Base-by-base conservation (phyloP, 129 eudicot genomes). In the Pseudognaphalium luteoalbum region DNA sequence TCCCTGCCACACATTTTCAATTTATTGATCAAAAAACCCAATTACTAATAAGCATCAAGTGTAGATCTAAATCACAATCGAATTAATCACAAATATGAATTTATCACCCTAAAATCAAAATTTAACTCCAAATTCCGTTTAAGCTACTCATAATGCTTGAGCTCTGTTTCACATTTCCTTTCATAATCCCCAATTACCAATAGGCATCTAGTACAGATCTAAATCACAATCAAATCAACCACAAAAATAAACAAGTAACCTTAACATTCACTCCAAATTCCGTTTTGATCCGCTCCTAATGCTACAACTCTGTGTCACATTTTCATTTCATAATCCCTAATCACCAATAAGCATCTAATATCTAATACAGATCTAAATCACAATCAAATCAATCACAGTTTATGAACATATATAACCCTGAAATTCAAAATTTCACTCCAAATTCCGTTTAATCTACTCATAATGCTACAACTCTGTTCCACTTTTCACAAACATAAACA, bases 351-450 rank as follows among this genome's bases (percentile, higher is more conserved):
- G 64, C 50, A 70, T 78, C 72, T 54, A 15, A 14, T 21, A 70
- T 78, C 72, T 54, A 15, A 14, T 21, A 78, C 3, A 71, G 66
- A 71, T 62, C 61, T 78, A 63, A 15, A 61, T 30, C 72, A 52
- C 42, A 71, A 51, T 17, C 66, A 63, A 71, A 64, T 10, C 73
- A 56, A 3, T 64, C 25, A 37, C 44, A 71, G 3, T 51, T 25
- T 1, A 56, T 22, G 52, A 54, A 65, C 28, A 73, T 17, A 73
- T 17, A 66, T 19, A 60, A 29, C 44, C 5, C 16, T 60, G 19
- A 2, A 33, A 58, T 41, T 29, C 70, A 73, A 71, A 63, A 63
- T 11, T 74, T 34, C 20, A 34, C 59, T 35, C 35, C 0, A 78
- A 32, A 30, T 51, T 47, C 58, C 4, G 41, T 59, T 73, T 67